Evolutionary conservation across 495 filamentous ascomycete species (phyloP).

Genomic region (Alectoria sarmentosa): DNA sequence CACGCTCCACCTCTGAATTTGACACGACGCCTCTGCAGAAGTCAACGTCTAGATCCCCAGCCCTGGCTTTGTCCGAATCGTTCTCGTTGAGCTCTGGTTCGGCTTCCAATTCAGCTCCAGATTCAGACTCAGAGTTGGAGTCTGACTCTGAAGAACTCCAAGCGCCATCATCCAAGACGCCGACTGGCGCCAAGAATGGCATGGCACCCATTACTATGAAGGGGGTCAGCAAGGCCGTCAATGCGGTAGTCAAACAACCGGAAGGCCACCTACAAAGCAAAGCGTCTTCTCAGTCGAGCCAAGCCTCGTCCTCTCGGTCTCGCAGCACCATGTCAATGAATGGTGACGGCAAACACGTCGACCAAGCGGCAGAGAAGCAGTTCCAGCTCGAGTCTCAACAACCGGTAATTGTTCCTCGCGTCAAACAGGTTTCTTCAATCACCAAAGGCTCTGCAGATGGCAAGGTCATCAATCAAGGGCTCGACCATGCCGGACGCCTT

Average conservation of each 20-base stretch:
- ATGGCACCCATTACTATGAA: background rate
- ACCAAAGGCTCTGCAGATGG: background rate
- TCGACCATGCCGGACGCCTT: constrained; percentile 13
- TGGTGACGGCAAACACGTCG: background rate
- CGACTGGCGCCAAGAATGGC: background rate
- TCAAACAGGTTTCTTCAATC: background rate
- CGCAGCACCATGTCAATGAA: background rate
- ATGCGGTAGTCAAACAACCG: background rate
- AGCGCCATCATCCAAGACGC: background rate
- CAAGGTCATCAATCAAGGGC: background rate
- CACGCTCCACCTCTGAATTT: background rate
- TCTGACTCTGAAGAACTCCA: background rate
- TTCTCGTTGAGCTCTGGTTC: background rate
- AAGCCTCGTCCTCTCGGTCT: background rate
- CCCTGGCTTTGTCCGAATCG: background rate
- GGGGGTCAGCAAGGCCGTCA: background rate
- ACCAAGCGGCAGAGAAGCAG: constrained; percentile 9
- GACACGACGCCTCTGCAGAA: constrained; percentile 1
- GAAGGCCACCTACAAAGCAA: background rate
- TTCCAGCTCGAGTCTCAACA: constrained; percentile 8
- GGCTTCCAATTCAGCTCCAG: background rate
- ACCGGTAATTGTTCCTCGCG: background rate
- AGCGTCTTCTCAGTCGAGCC: background rate
- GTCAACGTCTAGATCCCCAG: constrained; percentile 13
- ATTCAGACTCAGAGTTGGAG: background rate